These are phyloP conservation scores for Zymoseptoria brevis DNA, from an alignment of 2,329 filamentous ascomycete genomes.

Conservation along the genomic window DNA sequence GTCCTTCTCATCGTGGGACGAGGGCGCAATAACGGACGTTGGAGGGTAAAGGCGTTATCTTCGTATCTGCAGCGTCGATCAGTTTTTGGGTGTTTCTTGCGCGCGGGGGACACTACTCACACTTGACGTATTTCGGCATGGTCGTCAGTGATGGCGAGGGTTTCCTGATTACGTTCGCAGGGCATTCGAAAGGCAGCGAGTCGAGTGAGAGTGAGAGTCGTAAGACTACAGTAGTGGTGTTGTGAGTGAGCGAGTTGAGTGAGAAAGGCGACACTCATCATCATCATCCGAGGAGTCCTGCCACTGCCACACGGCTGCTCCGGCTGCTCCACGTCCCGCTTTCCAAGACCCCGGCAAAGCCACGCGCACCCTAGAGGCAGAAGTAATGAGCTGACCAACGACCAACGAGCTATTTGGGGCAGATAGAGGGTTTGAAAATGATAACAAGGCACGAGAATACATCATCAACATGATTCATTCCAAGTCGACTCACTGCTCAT, in stretches of 20 bases:
- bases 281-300: not conserved
- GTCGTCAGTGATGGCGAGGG: not conserved
- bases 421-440: not conserved
- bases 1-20: not conserved
- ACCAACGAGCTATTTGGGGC: too few species aligned
- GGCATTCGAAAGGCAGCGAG: not conserved
- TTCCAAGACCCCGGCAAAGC: not conserved
- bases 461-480: not conserved
- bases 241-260: not conserved
- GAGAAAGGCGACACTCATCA: not conserved
- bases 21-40: slow-evolving; percentile 31
- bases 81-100: slow-evolving; percentile 47
- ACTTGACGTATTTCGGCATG: not conserved
- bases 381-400: too few species aligned
- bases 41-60: slow-evolving; percentile 61
- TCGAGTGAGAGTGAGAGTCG: not conserved
- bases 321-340: not conserved
- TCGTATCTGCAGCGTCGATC: slow-evolving; percentile 46
- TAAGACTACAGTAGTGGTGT: too few species aligned
- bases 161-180: not conserved
- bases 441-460: too few species aligned
- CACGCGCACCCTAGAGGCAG: not conserved
- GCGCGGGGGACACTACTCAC: not conserved
- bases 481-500: too few species aligned
- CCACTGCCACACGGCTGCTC: not conserved